Evolutionary conservation across 805 yeast genomes (phyloP), one percentile per base, ranked within the genome.

Genomic region (Clavispora santaluciae): DNA sequence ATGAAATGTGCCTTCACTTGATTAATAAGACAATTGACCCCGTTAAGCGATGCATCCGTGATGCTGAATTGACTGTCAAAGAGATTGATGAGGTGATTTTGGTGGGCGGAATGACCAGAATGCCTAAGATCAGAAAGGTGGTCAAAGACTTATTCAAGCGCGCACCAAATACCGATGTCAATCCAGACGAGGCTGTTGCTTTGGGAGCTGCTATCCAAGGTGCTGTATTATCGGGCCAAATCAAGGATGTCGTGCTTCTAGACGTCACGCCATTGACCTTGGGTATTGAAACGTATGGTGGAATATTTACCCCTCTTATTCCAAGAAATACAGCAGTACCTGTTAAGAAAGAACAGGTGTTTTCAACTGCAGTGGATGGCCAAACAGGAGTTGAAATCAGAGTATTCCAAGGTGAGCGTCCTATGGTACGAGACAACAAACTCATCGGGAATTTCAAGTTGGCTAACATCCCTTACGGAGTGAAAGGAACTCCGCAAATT

Each of bases 61-160:
- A 86, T 64, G 88, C 93, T 1, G 83, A 77, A 28, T 63, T 86
- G 48, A 69, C 78, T 33, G 68, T 81, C 6, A 72, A 74, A 24
- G 87, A 84, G 25, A 72, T 85, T 36, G 86, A 85, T 55, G 89
- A 86, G 59, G 79, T 86, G 22, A 76, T 86, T 33, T 59, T 86
- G 33, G 95, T 86, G 29, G 95, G 95, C 43, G 95, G 95, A 49
- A 86, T 86, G 95, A 85, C 95, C 4, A 70, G 95, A 62, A 86
- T 86, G 95, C 95, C 95, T 41, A 81, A 79, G 62, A 78, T 86
- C 44, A 68, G 88, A 45, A 72, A 71, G 28, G 69, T 79, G 6
- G 91, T 86, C 16, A 74, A 70, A 46, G 66, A 68, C 8, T 48
- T 81, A 12, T 84, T 86, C 57, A 71, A 74, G 24, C 81, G 75